Conservation (phyloP, 2,329 filamentous ascomycete genomes). For the Microcera coccophila region DNA sequence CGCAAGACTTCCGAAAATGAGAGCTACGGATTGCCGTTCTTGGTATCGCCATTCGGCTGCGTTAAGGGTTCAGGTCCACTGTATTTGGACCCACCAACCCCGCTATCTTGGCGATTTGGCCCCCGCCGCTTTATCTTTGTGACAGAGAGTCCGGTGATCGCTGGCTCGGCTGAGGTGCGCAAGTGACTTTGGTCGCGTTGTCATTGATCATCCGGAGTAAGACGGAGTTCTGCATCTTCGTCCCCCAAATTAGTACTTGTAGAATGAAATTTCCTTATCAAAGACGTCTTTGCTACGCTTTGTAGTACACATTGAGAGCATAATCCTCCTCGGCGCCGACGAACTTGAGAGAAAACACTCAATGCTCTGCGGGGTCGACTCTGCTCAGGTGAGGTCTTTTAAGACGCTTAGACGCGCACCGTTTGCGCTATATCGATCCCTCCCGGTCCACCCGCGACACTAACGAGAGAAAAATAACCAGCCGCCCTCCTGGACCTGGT, state of each 20-base stretch:
- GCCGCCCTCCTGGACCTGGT: background rate
- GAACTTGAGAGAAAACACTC: no score
- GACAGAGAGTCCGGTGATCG: slow-evolving; percentile 25
- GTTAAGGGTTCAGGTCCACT: background rate
- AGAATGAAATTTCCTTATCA: no score
- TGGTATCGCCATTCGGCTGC: background rate
- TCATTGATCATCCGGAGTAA: no score
- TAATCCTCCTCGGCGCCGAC: no score
- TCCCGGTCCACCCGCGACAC: background rate
- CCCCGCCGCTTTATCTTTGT: slow-evolving; percentile 20
- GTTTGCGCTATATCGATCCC: background rate
- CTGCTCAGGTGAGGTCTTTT: background rate
- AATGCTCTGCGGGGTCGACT: background rate
- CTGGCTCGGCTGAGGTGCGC: slow-evolving; percentile 20
- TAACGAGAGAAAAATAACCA: background rate
- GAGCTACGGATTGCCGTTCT: background rate
- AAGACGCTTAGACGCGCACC: background rate
- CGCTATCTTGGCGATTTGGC: slow-evolving; percentile 5
- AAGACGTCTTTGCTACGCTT: no score
- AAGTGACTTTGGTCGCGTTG: slow-evolving; percentile 12
- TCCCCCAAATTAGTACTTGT: no score
- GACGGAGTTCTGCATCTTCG: no score
- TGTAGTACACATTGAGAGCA: no score
- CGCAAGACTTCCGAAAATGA: background rate
- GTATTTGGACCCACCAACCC: background rate